These are phyloP conservation scores for Xanthoceras sorbifolium DNA, from an alignment of 345 rosid genomes.

Conservation along the genomic window DNA sequence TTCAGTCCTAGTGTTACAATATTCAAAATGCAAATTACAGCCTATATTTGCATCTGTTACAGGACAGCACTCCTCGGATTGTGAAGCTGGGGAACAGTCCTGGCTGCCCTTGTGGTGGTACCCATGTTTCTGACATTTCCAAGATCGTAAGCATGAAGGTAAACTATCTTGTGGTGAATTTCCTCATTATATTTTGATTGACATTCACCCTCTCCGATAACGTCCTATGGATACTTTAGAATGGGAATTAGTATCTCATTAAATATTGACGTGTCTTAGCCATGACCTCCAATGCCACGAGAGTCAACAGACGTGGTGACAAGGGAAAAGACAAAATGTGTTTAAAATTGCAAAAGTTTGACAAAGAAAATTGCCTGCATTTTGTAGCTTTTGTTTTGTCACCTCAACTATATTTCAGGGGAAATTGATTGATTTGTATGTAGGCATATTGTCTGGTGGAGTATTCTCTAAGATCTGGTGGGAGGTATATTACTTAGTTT, in stretches of 20 bases:
- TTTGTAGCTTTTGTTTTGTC: not conserved
- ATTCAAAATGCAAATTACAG: not conserved
- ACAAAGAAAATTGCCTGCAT: not conserved
- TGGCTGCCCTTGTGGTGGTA: slow-evolving; percentile 93
- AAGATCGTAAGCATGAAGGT: slow-evolving; percentile 76
- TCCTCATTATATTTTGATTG: not conserved
- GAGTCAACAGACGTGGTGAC: not conserved
- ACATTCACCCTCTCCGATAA: not conserved
- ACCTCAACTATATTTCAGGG: not conserved
- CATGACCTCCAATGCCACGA: not conserved
- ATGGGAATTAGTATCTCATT: not conserved
- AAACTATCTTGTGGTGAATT: slow-evolving; percentile 16
- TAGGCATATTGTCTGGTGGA: not conserved
- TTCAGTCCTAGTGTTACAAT: not conserved
- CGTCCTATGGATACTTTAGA: not conserved
- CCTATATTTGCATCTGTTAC: slow-evolving; percentile 26
- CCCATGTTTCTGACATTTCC: slow-evolving; percentile 76
- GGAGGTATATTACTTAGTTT: not conserved
- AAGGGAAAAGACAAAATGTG: not conserved
- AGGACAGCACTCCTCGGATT: slow-evolving; percentile 82
- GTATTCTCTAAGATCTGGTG: not conserved
- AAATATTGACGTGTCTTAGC: not conserved
- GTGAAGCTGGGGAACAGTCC: slow-evolving; percentile 60
- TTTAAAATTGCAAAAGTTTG: not conserved
- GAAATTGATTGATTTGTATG: not conserved